Conservation (phyloP, 148 eudicot genomes). For the Cornus controversa region DNA sequence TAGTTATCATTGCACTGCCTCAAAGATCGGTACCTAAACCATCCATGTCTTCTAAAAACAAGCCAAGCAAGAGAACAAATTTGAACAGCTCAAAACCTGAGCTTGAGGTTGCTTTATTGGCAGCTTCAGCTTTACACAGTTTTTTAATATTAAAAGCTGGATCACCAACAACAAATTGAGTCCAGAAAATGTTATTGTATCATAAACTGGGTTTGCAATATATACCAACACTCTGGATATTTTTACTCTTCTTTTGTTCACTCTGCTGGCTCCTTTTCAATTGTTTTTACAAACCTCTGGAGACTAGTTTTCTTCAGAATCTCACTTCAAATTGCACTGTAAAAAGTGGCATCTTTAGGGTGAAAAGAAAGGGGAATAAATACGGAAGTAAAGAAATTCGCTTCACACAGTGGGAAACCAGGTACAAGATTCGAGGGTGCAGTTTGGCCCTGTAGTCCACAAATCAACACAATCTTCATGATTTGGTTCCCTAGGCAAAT, state of each 20-base stretch:
- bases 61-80: neutral
- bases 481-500: neutral
- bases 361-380: too few relatives aligned
- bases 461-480: neutral
- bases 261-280: constrained; percentile 1
- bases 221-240: neutral
- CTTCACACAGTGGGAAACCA: too few relatives aligned
- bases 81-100: neutral
- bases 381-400: too few relatives aligned
- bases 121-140: neutral
- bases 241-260: neutral
- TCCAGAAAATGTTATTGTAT: neutral
- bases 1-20: neutral
- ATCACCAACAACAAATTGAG: neutral
- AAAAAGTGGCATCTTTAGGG: too few relatives aligned
- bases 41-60: neutral
- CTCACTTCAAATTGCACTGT: neutral
- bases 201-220: neutral
- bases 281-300: neutral
- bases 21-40: neutral
- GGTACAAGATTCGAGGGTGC: too few relatives aligned
- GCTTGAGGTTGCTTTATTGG: neutral
- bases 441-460: neutral
- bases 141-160: neutral
- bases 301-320: neutral